A percentile compares a stretch with the other conserved stretches of the same genome.
Conservation (phyloP, 2,329 filamentous ascomycete genomes). For the Ascochyta rabiei region DNA sequence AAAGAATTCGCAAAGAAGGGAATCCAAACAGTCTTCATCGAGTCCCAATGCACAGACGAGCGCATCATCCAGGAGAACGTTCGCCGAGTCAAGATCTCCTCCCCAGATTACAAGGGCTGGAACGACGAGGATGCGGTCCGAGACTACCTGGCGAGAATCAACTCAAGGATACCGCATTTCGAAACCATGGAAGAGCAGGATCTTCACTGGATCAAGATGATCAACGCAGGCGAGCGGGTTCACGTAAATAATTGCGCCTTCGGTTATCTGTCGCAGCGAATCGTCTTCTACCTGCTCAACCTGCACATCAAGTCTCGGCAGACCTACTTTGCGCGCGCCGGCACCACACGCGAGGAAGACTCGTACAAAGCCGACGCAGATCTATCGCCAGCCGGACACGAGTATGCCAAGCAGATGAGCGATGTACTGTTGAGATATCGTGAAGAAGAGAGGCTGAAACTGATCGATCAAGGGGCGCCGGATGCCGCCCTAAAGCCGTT, state of each 20-base stretch:
- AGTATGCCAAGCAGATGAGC: slow-evolving; percentile 73
- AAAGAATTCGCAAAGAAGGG: slow-evolving; percentile 99
- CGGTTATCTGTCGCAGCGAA: slow-evolving; percentile 93
- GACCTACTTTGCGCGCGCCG: slow-evolving; percentile 90
- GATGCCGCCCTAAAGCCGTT: slow-evolving; percentile 76
- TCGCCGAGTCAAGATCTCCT: slow-evolving; percentile 95
- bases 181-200: slow-evolving; percentile 96
- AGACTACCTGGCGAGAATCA: slow-evolving; percentile 88
- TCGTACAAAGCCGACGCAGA: slow-evolving; percentile 91
- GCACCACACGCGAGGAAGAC: slow-evolving; percentile 84
- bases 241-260: slow-evolving; percentile 98
- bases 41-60: slow-evolving; percentile 93
- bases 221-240: slow-evolving; percentile 91
- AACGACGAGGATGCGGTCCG: slow-evolving; percentile 88
- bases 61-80: slow-evolving; percentile 96
- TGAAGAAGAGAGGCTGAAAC: slow-evolving; percentile 75
- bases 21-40: slow-evolving; percentile 94
- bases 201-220: slow-evolving; percentile 99
- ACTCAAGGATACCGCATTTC: slow-evolving; percentile 91
- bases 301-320: slow-evolving; percentile 94
- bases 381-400: slow-evolving; percentile 77
- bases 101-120: slow-evolving; percentile 95
- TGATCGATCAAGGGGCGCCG: slow-evolving; percentile 71
- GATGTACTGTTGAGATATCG: slow-evolving; percentile 83
- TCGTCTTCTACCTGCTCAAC: slow-evolving; percentile 98